phyloP scores from a whole-genome alignment of 192 early-diverging fungal species.

The Spinellus fusiger region DNA sequence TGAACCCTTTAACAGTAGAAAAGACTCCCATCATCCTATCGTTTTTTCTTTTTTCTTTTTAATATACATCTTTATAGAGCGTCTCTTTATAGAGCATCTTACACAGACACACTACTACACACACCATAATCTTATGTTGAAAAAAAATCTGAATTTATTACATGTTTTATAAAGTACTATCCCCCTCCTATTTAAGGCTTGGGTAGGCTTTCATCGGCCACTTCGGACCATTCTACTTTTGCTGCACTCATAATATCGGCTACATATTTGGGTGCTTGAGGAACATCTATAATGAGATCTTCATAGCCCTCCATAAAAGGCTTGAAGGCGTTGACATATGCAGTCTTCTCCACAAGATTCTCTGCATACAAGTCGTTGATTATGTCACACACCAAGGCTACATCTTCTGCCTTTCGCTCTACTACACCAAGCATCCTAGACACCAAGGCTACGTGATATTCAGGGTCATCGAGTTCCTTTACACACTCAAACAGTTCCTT shows the following conservation, averaged over 20 bases:
- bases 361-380: conserved; percentile 14
- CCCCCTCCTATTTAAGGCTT: too few species aligned
- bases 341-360: conserved; percentile 12
- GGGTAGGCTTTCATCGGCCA: too few species aligned
- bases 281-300: conserved; percentile 34
- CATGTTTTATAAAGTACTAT: too few species aligned
- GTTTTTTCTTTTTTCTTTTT: too few species aligned
- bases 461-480: conserved; percentile 16
- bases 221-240: conserved; percentile 17
- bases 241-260: conserved; percentile 15
- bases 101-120: too few species aligned
- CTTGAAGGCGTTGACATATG: conserved; percentile 15
- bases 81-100: too few species aligned
- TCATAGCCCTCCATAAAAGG: conserved; percentile 29
- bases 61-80: too few species aligned
- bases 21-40: too few species aligned
- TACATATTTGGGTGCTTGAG: conserved; percentile 30
- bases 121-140: too few species aligned
- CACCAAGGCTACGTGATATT: conserved; percentile 11
- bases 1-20: too few species aligned
- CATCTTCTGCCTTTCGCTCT: conserved; percentile 21
- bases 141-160: too few species aligned
- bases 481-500: conserved; percentile 23
- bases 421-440: conserved; percentile 16
- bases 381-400: conserved; percentile 12